Base-by-base conservation (phyloP, 176 grass and related monocot species). In the Oryza meyeriana region DNA sequence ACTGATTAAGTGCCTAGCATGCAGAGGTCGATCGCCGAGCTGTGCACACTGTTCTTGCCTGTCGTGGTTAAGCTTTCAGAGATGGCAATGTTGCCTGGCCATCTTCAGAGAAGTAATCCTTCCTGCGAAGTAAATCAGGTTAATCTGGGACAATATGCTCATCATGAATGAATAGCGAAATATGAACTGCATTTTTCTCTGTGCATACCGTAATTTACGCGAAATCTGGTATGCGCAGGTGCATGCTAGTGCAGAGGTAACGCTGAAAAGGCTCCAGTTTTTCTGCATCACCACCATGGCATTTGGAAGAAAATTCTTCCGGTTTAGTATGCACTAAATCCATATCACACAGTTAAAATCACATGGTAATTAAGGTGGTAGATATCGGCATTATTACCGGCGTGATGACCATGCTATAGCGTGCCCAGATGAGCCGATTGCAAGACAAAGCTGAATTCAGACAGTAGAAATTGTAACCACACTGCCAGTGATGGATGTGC, bases 201-300 rank as follows among this genome's bases (percentile, higher is more conserved):
- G 5, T 52, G 48, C 78, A 6, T 74, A 91, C 85, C 82, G 62
- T 90, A 94, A 68, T 61, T 94, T 94, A 5, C 88, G 83, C 4
- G 82, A 79, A 26, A 94, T 79, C 74, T 94, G 91, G 50, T 91
- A 91, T 13, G 75, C 30, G 36, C 86, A 81, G 1, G 92, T 91
- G 7, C 65, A 74, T 4, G 88, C 85, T 79, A 90, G 33, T 26
- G 91, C 82, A 64, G 87, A 75, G 55, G 71, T 94, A 17, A 90
- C 88, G 28, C 88, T 88, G 16, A 90, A 86, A 84, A 94, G 91
- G 61, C 91, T 94, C 83, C 88, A 90, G 25, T 94, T 94, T 83
- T 88, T 94, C 91, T 88, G 55, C 38, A 77, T 82, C 34, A 67
- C 13, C 6, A 73, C 13, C 6, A 73, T 34, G 47, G 25, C 70